Base-by-base conservation (phyloP, 2,329 filamentous ascomycete species). In the Xylogone sp. region DNA sequence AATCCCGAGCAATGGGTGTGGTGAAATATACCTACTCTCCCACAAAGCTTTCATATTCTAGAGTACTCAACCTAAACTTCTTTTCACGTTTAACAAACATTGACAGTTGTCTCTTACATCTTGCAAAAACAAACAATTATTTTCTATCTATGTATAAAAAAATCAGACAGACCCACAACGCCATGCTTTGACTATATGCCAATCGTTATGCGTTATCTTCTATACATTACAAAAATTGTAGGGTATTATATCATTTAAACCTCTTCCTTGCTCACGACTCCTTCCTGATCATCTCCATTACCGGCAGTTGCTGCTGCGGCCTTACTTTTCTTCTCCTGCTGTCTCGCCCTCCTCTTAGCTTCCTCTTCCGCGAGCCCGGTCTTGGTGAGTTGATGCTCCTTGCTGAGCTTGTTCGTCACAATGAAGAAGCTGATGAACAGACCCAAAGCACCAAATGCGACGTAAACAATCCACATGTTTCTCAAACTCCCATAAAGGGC, bases 371-470 rank as follows among this genome's bases (percentile, higher is more conserved):
- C 53, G 7, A 58, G 46, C 1, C 78, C 78, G 3, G 78, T 81
- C 62, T 71, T 76, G 5, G 74, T 78, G 61, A 78, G 74, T 6
- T 69, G 68, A 57, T 81, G 77, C 54, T 77, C 75, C 45, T 69
- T 73, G 43, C 68, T 77, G 59, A 82, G 58, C 3, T 67, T 60
- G 13, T 62, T 55, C 43, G 75, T 73, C 27, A 69, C 66, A 48
- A 81, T 69, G 45, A 78, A 76, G 3, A 66, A 53, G 46, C 71
- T 73, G 3, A 69, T 68, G 2, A 74, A 21, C 3, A 81, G 46
- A 0, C 72, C 64, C 16, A 63, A 29, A 1, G 31, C 63, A 7
- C 60, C 59, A 50, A 66, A 63, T 2, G 52, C 54, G 2, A 62
- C 53, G 51, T 64, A 66, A 42, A 64, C 59, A 18, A 64, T 62